phyloP scores from a whole-genome alignment of 176 grass and related monocot species.

The Carex cristatella region DNA sequence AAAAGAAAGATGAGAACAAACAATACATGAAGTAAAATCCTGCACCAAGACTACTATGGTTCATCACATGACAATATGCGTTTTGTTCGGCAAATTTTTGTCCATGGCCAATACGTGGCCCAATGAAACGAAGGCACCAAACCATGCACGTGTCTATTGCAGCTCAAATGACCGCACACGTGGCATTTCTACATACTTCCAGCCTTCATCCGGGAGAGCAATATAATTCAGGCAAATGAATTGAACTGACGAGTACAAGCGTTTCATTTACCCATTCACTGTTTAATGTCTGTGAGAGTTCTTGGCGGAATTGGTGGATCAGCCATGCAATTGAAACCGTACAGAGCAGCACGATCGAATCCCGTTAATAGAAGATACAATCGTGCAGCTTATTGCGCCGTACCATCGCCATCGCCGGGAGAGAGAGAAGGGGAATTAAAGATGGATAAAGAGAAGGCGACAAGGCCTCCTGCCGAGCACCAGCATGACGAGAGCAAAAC shows the following conservation, averaged over 20 bases:
- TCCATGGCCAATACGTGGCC: neutral
- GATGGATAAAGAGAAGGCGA: conserved; percentile 10
- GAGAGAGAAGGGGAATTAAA: neutral
- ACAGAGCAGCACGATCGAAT: no score
- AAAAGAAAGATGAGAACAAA: no score
- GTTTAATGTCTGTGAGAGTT: neutral
- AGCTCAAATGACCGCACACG: neutral
- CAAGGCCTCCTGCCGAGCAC: neutral
- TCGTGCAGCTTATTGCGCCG: no score
- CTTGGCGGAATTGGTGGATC: neutral
- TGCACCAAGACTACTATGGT: no score
- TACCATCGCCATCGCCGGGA: neutral
- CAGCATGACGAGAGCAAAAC: neutral
- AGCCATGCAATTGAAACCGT: neutral
- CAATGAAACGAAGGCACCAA: neutral
- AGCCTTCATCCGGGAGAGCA: neutral
- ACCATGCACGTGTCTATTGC: neutral
- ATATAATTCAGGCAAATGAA: neutral
- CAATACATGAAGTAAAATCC: no score
- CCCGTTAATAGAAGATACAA: neutral
- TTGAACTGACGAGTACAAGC: neutral
- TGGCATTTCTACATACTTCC: neutral
- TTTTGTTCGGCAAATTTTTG: no score
- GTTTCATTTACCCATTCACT: neutral
- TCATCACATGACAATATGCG: no score